phyloP scores from a whole-genome alignment of 139 green algal genomes.

The Yamagishiella unicocca region DNA sequence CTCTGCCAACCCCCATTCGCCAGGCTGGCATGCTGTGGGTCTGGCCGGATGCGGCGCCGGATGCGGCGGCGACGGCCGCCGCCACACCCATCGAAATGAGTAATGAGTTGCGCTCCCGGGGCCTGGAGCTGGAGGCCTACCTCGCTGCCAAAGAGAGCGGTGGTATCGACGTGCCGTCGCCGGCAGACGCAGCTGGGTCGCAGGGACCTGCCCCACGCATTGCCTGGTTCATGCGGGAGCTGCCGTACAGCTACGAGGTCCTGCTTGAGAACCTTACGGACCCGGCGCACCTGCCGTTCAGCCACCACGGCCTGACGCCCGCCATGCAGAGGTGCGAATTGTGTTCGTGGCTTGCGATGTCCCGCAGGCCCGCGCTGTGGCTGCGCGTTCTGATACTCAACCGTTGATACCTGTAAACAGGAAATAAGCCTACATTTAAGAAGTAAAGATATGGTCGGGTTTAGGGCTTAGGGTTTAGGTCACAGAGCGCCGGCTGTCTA shows the following conservation, averaged over 20 bases:
- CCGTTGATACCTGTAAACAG: background rate
- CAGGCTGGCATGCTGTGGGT: constrained; percentile 47
- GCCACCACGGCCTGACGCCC: constrained; percentile 41
- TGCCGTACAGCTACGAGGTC: constrained; percentile 53
- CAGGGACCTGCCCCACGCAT: background rate
- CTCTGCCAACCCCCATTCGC: background rate
- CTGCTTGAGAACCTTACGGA: constrained; percentile 53
- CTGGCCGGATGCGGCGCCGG: constrained; percentile 28
- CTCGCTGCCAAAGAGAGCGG: no score
- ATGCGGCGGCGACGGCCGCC: background rate
- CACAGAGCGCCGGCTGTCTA: background rate
- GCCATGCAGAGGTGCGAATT: background rate
- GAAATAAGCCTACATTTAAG: background rate
- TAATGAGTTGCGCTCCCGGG: background rate
- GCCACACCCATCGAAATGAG: background rate
- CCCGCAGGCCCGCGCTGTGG: background rate
- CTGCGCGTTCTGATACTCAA: background rate
- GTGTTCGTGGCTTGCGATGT: background rate
- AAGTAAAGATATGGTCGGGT: background rate
- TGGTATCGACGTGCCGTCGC: background rate
- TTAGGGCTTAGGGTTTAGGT: background rate
- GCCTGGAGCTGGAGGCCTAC: background rate
- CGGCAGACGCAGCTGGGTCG: background rate
- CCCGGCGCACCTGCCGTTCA: constrained; percentile 39
- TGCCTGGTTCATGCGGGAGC: constrained; percentile 40